These are phyloP conservation scores for Yamadazyma diddensiae DNA, from an alignment of 1,139 yeast genomes.

Conservation along the genomic window DNA sequence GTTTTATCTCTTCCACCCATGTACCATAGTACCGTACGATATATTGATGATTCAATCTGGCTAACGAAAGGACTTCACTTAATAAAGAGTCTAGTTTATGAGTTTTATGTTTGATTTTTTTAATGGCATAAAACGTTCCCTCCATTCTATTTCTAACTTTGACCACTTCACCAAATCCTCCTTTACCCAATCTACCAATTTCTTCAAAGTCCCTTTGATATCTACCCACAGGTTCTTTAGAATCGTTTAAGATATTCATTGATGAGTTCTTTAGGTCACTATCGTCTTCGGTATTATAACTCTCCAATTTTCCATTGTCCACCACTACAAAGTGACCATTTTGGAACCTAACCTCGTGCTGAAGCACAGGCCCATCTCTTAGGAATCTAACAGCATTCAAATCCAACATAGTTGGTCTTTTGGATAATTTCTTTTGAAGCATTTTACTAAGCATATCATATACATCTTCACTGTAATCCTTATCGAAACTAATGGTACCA, in stretches of 20 bases:
- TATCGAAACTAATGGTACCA: conserved; percentile 31
- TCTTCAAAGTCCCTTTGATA: conserved; percentile 82
- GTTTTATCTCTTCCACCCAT: conserved; percentile 77
- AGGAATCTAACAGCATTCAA: conserved; percentile 78
- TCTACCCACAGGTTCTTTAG: conserved; percentile 24
- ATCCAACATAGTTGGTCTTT: conserved; percentile 80
- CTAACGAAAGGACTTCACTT: conserved; percentile 87
- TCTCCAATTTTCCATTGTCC: background rate
- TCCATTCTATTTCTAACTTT: conserved; percentile 91
- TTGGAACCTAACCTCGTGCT: conserved; percentile 10
- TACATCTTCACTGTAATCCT: conserved; percentile 39
- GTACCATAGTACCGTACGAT: conserved; percentile 96
- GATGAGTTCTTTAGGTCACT: conserved; percentile 1
- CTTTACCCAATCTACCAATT: conserved; percentile 86
- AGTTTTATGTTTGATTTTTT: conserved; percentile 81
- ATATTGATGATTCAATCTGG: conserved; percentile 89
- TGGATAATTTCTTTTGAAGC: conserved; percentile 63
- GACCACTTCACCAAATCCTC: conserved; percentile 97
- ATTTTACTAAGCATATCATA: conserved; percentile 66
- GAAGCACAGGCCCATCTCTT: conserved; percentile 56
- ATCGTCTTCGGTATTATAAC: conserved; percentile 2
- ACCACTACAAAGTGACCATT: conserved; percentile 11
- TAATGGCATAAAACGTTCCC: conserved; percentile 92
- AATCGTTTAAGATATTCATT: background rate
- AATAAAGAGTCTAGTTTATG: conserved; percentile 76